Evolutionary conservation across 2,329 filamentous ascomycete species (phyloP).

Genomic region (Blastomyces emzantsi): DNA sequence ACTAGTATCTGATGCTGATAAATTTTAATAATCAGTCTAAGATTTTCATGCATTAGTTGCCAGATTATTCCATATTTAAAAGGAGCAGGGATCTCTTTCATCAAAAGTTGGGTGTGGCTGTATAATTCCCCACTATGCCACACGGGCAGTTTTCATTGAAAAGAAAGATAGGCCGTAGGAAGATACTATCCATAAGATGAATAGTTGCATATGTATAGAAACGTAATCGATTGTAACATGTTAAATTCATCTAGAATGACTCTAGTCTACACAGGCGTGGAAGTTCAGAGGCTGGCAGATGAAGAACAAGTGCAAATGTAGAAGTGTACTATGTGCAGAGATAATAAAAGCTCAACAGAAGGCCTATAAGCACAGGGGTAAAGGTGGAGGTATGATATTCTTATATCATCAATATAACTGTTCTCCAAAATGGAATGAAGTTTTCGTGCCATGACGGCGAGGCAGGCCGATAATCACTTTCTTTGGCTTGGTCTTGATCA

Average conservation of each 20-base stretch:
- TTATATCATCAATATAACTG: background rate
- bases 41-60: too few species aligned
- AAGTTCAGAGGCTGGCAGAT: background rate
- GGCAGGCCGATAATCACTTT: background rate
- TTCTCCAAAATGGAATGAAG: background rate
- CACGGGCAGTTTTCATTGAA: too few species aligned
- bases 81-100: too few species aligned
- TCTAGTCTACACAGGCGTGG: background rate
- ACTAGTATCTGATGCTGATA: too few species aligned
- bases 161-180: too few species aligned
- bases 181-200: background rate
- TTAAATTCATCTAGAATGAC: background rate
- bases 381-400: background rate
- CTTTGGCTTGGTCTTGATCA: background rate
- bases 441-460: background rate
- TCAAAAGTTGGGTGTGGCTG: too few species aligned
- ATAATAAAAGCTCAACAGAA: background rate
- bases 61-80: too few species aligned
- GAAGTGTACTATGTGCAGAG: background rate
- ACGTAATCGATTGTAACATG: background rate
- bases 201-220: background rate
- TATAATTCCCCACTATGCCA: too few species aligned
- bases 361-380: background rate
- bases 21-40: too few species aligned
- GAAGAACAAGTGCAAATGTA: background rate